Percentiles rank a stretch among this genome's conserved stretches.
These are phyloP conservation scores for Phaffia rhodozyma DNA, from an alignment of 1,284 basidiomycete genomes.

Conservation along the genomic window DNA sequence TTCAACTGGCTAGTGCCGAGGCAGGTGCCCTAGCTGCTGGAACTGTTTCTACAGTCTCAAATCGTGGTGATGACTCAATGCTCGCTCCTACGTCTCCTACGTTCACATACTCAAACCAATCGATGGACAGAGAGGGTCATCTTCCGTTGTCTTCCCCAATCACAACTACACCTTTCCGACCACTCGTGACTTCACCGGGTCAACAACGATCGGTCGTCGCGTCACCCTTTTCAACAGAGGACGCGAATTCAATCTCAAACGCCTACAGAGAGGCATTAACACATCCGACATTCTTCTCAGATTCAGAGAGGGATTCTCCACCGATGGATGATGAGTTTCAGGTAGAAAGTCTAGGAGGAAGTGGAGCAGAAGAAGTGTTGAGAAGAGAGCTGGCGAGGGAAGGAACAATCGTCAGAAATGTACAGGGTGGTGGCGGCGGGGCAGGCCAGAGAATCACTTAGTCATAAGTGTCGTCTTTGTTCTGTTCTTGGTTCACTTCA, in stretches of 20 bases:
- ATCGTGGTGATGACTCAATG: background rate
- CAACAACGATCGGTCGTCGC: background rate
- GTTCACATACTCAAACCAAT: too few species aligned
- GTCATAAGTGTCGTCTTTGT: too few species aligned
- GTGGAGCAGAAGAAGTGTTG: constrained; percentile 8
- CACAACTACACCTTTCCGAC: background rate
- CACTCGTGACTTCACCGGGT: background rate
- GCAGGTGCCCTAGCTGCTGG: background rate
- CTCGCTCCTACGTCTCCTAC: background rate
- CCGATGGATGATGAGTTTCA: constrained; percentile 9
- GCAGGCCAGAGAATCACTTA: too few species aligned
- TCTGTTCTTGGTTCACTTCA: too few species aligned
- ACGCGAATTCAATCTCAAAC: constrained; percentile 10
- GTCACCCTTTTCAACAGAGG: background rate
- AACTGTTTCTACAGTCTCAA: background rate
- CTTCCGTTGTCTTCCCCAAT: background rate
- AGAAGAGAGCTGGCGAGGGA: constrained; percentile 9
- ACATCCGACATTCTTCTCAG: constrained; percentile 4
- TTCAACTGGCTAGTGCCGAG: background rate
- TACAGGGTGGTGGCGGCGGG: constrained; percentile 4
- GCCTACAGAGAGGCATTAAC: constrained; percentile 10
- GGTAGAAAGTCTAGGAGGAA: background rate
- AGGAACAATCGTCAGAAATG: constrained; percentile 6
- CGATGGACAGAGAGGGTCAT: background rate
- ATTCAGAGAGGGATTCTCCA: background rate